These are phyloP conservation scores for Cladosporium sp. DNA, from an alignment of 2,329 filamentous ascomycete genomes.

Conservation along the genomic window DNA sequence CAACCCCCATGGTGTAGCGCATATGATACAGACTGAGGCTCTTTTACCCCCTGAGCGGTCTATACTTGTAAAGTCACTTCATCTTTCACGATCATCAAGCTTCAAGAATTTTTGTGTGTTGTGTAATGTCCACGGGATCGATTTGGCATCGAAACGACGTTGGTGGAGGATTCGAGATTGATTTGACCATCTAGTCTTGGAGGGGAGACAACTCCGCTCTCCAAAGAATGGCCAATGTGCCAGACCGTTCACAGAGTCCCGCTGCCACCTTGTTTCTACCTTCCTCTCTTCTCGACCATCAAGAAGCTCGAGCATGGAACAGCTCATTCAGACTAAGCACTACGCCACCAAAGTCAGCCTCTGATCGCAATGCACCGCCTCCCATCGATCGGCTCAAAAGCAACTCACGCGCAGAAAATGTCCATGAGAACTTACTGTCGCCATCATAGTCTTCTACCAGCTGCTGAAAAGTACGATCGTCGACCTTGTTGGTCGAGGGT, in stretches of 20 bases:
- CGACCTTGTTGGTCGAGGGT: neutral
- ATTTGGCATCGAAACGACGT: no score
- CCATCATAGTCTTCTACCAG: neutral
- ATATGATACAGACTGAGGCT: constrained; percentile 10
- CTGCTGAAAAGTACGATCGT: neutral
- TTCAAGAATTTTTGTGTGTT: no score
- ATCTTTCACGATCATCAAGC: constrained; percentile 20
- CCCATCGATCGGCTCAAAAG: no score
- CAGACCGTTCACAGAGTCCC: no score
- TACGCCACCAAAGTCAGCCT: neutral
- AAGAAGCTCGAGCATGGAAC: neutral
- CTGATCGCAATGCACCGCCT: neutral
- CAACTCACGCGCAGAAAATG: no score
- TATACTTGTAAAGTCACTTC: constrained; percentile 13
- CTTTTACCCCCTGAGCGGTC: constrained; percentile 9
- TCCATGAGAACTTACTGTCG: neutral
- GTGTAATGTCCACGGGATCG: no score
- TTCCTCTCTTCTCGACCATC: no score
- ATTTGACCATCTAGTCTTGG: no score
- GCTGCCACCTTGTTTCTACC: no score
- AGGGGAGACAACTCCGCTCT: no score
- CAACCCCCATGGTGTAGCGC: constrained; percentile 9
- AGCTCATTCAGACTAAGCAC: neutral
- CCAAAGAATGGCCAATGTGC: no score
- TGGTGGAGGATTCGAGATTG: no score